A percentile compares a stretch with the other conserved stretches of the same genome.
These are phyloP conservation scores for Pseudogymnoascus sp. DNA, from an alignment of 2,329 filamentous ascomycete genomes.

Conservation along the genomic window DNA sequence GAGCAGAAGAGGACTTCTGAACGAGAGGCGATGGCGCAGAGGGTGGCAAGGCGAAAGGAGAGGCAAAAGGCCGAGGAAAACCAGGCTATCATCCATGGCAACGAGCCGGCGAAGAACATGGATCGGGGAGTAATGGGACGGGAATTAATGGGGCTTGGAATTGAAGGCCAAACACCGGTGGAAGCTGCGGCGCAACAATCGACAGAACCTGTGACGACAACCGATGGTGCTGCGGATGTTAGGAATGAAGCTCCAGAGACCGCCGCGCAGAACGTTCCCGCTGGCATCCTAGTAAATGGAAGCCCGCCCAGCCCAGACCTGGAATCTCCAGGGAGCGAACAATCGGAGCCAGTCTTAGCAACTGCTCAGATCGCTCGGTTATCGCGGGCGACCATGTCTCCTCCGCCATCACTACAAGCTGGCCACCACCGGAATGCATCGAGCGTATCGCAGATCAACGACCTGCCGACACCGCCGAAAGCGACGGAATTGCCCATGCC, in stretches of 20 bases:
- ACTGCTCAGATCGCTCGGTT: constrained; percentile 43
- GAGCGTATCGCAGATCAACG: constrained; percentile 47
- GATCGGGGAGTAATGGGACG: constrained; percentile 56
- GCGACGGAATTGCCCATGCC: not conserved
- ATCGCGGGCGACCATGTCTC: constrained; percentile 41
- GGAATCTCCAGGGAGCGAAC: constrained; percentile 27
- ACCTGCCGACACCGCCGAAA: constrained; percentile 29
- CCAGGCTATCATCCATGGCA: constrained; percentile 46
- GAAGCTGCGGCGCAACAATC: constrained; percentile 14
- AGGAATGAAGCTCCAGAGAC: constrained; percentile 21
- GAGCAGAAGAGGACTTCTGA: constrained; percentile 68
- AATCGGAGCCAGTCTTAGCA: constrained; percentile 36
- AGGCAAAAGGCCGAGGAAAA: constrained; percentile 55
- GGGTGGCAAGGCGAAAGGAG: constrained; percentile 61
- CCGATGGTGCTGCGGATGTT: constrained; percentile 20
- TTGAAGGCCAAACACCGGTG: constrained; percentile 36
- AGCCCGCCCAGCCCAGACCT: constrained; percentile 26
- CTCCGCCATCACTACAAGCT: constrained; percentile 37
- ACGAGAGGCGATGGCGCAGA: constrained; percentile 59
- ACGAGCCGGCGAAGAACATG: constrained; percentile 49
- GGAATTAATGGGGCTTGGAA: constrained; percentile 50
- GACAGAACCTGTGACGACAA: not conserved
- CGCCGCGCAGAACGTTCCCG: constrained; percentile 15
- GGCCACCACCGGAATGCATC: constrained; percentile 42
- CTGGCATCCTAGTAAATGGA: constrained; percentile 19